Percentiles rank a stretch among this genome's conserved stretches.
phyloP scores from a whole-genome alignment of 495 filamentous ascomycete genomes.

The Thozetella sp. region DNA sequence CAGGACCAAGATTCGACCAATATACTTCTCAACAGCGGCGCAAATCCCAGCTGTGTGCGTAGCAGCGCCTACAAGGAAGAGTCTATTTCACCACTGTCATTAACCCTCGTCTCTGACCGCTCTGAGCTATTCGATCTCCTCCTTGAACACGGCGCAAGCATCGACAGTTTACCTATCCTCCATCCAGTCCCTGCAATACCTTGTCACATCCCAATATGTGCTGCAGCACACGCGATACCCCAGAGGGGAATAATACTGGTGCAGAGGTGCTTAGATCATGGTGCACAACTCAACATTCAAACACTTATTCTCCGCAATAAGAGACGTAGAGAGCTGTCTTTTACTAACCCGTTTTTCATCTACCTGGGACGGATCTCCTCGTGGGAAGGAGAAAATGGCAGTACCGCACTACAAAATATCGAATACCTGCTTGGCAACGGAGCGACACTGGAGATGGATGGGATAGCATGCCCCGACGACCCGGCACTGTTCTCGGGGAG shows the following conservation, averaged over 20 bases:
- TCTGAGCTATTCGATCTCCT: background rate
- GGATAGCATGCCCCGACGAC: background rate
- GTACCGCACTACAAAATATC: background rate
- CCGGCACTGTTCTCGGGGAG: background rate
- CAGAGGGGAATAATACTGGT: background rate
- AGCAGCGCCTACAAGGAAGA: background rate
- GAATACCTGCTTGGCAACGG: background rate
- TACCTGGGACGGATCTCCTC: background rate
- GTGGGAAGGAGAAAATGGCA: background rate
- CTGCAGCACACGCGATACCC: background rate
- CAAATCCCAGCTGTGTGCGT: conserved; percentile 2
- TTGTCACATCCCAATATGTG: background rate
- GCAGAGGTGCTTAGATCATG: background rate
- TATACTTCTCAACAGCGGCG: background rate
- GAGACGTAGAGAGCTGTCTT: background rate
- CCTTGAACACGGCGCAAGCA: background rate
- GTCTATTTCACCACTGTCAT: background rate
- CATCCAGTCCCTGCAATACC: background rate
- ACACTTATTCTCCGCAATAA: background rate
- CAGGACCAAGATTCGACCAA: background rate
- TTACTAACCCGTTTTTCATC: background rate
- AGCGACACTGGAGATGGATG: background rate
- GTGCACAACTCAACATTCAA: background rate
- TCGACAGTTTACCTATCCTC: background rate
- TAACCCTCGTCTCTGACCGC: background rate